These are phyloP conservation scores for Oryza brachyantha DNA, from an alignment of 176 grass and related monocot genomes.

Conservation along the genomic window DNA sequence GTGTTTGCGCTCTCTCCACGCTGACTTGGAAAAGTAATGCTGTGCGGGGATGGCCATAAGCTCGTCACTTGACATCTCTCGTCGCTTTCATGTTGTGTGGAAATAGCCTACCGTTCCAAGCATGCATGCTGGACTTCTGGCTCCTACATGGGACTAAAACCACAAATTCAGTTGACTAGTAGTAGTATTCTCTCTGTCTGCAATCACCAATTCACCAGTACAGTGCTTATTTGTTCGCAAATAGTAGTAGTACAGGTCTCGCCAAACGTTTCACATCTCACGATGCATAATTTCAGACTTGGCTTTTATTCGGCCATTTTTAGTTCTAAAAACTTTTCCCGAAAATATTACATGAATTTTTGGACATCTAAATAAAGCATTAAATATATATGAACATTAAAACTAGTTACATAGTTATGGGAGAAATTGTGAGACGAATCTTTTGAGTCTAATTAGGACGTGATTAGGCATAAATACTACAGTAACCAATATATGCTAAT, in stretches of 20 bases:
- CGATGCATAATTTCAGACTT: neutral
- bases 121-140: conserved; percentile 21
- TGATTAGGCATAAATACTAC: too few relatives aligned
- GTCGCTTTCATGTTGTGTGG: conserved; percentile 3
- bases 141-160: neutral
- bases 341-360: too few relatives aligned
- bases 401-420: too few relatives aligned
- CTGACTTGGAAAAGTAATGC: conserved; percentile 9
- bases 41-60: neutral
- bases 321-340: too few relatives aligned
- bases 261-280: neutral
- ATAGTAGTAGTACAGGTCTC: neutral
- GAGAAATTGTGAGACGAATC: too few relatives aligned
- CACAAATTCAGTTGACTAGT: neutral
- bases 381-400: too few relatives aligned
- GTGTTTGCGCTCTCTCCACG: neutral
- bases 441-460: too few relatives aligned
- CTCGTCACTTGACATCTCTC: neutral
- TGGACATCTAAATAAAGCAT: too few relatives aligned
- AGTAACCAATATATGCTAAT: too few relatives aligned
- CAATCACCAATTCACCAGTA: too few relatives aligned
- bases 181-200: neutral
- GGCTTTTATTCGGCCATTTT: too few relatives aligned
- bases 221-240: neutral
- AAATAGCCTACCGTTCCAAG: conserved; percentile 28